Evolutionary conservation across 2,329 filamentous ascomycete species (phyloP).

Genomic region (Phialophora chinensis): DNA sequence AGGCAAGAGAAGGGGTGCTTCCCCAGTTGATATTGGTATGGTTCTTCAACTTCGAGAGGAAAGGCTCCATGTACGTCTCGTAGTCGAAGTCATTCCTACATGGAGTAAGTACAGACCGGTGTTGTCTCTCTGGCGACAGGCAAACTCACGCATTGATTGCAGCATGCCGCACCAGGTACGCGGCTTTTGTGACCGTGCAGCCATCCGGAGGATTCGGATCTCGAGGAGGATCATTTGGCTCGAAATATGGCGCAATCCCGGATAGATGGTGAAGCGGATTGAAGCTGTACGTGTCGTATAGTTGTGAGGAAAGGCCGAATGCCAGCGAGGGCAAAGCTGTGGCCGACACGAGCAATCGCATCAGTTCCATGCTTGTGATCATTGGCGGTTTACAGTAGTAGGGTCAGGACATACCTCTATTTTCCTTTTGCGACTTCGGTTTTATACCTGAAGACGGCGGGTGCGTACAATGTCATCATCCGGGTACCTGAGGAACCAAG

Average conservation of each 20-base stretch:
- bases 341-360: not conserved
- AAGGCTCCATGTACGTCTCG: slow-evolving; percentile 63
- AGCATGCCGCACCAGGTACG: slow-evolving; percentile 65
- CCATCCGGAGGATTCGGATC: slow-evolving; percentile 56
- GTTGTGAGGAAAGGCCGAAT: slow-evolving; percentile 3
- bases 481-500: slow-evolving; percentile 8
- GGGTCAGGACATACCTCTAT: not conserved
- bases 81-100: slow-evolving; percentile 62
- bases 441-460: not conserved
- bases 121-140: not conserved
- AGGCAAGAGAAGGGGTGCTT: slow-evolving; percentile 61
- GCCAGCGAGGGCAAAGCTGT: slow-evolving; percentile 5
- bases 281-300: slow-evolving; percentile 46
- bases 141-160: slow-evolving; percentile 58
- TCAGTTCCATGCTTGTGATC: not conserved
- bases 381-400: not conserved
- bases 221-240: slow-evolving; percentile 57
- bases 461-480: slow-evolving; percentile 8
- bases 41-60: slow-evolving; percentile 64
- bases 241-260: slow-evolving; percentile 65
- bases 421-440: not conserved
- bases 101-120: not conserved
- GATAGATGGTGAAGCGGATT: slow-evolving; percentile 61
- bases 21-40: slow-evolving; percentile 63
- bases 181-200: slow-evolving; percentile 59